These are phyloP conservation scores for Gypsophila paniculata DNA, from an alignment of 179 eudicot species.

Conservation along the genomic window DNA sequence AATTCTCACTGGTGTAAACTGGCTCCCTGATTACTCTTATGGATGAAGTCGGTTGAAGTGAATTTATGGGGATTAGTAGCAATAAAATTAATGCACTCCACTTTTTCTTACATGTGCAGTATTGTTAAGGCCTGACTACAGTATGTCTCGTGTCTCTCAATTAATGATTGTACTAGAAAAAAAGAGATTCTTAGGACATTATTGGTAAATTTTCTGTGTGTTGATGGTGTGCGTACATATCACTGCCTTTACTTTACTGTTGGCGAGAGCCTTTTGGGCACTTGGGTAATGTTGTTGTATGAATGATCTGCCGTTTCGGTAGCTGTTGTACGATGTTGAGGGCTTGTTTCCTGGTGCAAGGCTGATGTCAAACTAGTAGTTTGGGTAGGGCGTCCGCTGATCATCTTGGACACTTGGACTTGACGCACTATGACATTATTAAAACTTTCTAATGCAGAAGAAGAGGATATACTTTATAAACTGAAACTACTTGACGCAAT, in stretches of 20 bases:
- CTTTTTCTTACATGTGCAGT: not conserved
- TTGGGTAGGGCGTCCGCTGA: not conserved
- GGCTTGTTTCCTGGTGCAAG: not conserved
- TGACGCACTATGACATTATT: not conserved
- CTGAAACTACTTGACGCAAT: no score
- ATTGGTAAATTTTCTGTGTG: not conserved
- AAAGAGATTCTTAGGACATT: not conserved
- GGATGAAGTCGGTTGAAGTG: conserved; percentile 2
- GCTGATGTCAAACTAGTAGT: no score
- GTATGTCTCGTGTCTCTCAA: not conserved
- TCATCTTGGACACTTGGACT: not conserved
- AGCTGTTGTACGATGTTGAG: not conserved
- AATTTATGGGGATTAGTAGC: not conserved
- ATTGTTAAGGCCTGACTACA: not conserved
- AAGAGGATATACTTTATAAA: not conserved
- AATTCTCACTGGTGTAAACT: not conserved
- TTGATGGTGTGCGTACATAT: not conserved
- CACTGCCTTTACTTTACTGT: no score
- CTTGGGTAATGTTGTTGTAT: no score
- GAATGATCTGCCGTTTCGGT: not conserved
- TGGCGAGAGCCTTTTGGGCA: no score
- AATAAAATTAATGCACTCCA: not conserved
- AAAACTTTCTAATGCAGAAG: not conserved
- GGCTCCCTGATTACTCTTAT: conserved; percentile 1
- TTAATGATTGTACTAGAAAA: not conserved